Conservation (phyloP, 2,329 filamentous ascomycete genomes). For the Albifimbria verrucaria region DNA sequence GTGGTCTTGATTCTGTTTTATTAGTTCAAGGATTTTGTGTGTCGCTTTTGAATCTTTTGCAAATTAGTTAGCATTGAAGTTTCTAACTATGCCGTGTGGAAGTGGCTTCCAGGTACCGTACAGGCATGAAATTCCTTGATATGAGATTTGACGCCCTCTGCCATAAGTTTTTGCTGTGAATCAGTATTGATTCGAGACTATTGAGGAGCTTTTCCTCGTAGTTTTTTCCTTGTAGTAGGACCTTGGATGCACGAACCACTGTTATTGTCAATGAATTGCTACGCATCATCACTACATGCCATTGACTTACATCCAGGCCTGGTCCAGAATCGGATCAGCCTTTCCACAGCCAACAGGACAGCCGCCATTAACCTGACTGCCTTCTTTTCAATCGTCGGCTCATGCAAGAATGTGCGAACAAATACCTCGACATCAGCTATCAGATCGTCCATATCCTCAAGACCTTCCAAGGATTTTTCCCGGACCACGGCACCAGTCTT, state of each 20-base stretch:
- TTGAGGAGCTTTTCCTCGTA: background rate
- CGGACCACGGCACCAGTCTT: background rate
- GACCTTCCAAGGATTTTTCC: background rate
- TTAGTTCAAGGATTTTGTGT: background rate
- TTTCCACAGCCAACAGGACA: background rate
- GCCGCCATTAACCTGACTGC: background rate
- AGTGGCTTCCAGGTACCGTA: background rate
- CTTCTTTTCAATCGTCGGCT: background rate
- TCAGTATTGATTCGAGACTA: background rate
- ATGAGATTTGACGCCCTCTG: background rate
- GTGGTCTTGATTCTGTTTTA: background rate
- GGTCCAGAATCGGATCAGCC: background rate
- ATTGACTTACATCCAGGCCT: background rate
- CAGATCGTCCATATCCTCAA: background rate
- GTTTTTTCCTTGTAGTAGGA: background rate
- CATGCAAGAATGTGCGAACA: background rate
- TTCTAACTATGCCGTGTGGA: background rate
- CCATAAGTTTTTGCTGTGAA: background rate
- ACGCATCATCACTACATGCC: background rate
- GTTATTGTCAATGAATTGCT: background rate
- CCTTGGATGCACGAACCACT: background rate
- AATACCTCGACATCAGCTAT: background rate
- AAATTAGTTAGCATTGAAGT: too few species aligned
- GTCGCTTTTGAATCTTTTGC: background rate
- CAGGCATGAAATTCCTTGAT: background rate